phyloP scores from a whole-genome alignment of 257 asterid genomes.

The Perilla frutescens region DNA sequence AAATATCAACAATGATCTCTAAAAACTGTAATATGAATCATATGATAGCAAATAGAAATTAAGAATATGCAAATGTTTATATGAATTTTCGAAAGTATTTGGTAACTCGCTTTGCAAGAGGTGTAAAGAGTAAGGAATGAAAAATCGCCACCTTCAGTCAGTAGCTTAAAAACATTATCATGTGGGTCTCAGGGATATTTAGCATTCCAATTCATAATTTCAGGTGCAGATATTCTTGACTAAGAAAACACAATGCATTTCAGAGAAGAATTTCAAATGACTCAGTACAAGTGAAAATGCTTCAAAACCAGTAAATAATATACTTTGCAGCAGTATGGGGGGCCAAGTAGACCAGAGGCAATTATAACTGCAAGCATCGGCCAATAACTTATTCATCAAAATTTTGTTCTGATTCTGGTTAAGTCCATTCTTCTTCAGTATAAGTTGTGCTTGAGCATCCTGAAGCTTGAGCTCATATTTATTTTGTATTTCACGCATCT shows the following conservation, averaged over 20 bases:
- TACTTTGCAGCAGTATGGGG: slow-evolving; percentile 62
- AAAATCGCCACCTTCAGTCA: not conserved
- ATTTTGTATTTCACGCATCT: slow-evolving; percentile 52
- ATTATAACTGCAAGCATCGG: slow-evolving; percentile 54
- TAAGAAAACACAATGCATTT: slow-evolving; percentile 18
- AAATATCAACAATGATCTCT: not conserved
- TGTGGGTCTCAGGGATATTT: not conserved
- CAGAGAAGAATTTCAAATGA: not conserved
- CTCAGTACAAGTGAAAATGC: not conserved
- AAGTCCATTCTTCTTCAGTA: slow-evolving; percentile 44
- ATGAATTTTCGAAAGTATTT: not conserved
- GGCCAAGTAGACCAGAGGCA: slow-evolving; percentile 50
- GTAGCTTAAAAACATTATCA: not conserved
- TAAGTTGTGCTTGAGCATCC: slow-evolving; percentile 52
- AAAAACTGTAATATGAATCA: not conserved
- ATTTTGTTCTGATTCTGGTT: slow-evolving; percentile 46
- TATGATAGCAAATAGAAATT: not conserved
- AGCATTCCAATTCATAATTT: not conserved
- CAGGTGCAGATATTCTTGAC: slow-evolving; percentile 14
- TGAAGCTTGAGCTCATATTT: slow-evolving; percentile 56
- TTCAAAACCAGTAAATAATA: slow-evolving; percentile 7
- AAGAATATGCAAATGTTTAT: not conserved
- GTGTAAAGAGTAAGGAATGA: not conserved
- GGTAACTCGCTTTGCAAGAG: not conserved
- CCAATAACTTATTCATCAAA: slow-evolving; percentile 56